Evolutionary conservation across 805 yeast species (phyloP), one percentile per base, ranked within the genome.

Genomic region (Diddensiella transvaalensis): DNA sequence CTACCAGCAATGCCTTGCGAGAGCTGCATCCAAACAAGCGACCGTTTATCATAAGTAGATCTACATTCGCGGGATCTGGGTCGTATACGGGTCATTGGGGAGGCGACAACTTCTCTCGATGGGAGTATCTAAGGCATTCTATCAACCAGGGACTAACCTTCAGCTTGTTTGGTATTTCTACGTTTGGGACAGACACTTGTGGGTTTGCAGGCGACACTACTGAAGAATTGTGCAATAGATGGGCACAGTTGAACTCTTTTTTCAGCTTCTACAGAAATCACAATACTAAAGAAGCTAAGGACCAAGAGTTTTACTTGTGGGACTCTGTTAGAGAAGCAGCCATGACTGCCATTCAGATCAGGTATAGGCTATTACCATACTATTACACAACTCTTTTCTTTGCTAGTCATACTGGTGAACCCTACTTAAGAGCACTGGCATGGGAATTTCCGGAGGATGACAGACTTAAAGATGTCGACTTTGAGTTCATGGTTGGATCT

Each of bases 111-210:
- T 83, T 79, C 75, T 86, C 96, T 1, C 82, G 76, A 56, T 91
- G 98, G 98, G 90, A 82, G 51, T 84, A 87, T 59, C 71, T 91
- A 53, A 0, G 75, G 87, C 43, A 95, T 97, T 35, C 38, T 10
- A 35, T 35, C 8, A 35, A 35, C 10, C 89, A 87, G 95, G 67
- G 86, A 8, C 70, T 91, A 50, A 85, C 93, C 2, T 76, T 83
- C 58, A 87, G 88, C 43, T 69, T 86, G 33, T 87, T 79, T 1
- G 95, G 95, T 5, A 82, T 80, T 80, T 96, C 96, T 29, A 89
- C 89, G 68, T 77, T 85, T 6, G 98, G 98, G 11, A 90, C 96
- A 6, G 98, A 91, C 69, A 89, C 91, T 38, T 96, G 96, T 35
- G 98, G 98, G 0, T 91, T 91, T 61, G 87, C 87, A 60, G 95